Evolutionary conservation across 768 basidiomycete species (phyloP).

Genomic region (Hypholoma sublateritium): DNA sequence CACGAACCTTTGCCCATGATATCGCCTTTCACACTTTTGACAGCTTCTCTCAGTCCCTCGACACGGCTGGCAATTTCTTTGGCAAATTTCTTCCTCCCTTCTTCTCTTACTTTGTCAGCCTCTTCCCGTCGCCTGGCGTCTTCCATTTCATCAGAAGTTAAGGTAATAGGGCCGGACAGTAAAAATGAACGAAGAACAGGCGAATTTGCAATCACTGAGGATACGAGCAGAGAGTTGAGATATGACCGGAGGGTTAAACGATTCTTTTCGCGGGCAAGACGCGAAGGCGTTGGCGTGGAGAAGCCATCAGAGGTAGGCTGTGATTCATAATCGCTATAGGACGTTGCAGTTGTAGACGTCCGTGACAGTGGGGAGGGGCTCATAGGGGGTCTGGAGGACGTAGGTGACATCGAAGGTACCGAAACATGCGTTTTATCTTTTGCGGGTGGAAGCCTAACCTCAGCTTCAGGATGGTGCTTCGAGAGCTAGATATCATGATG

Average conservation of each 20-base stretch:
- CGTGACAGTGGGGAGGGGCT: slow-evolving; percentile 14
- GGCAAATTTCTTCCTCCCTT: slow-evolving; percentile 83
- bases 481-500: slow-evolving; percentile 56
- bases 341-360: slow-evolving; percentile 15
- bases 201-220: slow-evolving; percentile 75
- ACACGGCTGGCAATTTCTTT: slow-evolving; percentile 85
- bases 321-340: slow-evolving; percentile 10
- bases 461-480: slow-evolving; percentile 80
- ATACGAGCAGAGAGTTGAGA: slow-evolving; percentile 75
- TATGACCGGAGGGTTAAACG: slow-evolving; percentile 91
- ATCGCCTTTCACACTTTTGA: slow-evolving; percentile 90
- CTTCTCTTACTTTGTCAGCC: slow-evolving; percentile 84
- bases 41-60: slow-evolving; percentile 78
- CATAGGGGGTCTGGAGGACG: slow-evolving; percentile 20
- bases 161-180: slow-evolving; percentile 66
- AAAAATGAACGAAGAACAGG: slow-evolving; percentile 88
- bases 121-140: slow-evolving; percentile 84
- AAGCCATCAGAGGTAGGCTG: slow-evolving; percentile 8
- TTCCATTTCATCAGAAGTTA: slow-evolving; percentile 71
- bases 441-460: slow-evolving; percentile 78
- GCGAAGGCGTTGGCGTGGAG: slow-evolving; percentile 30
- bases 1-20: slow-evolving; percentile 77
- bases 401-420: slow-evolving; percentile 37
- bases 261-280: slow-evolving; percentile 90
- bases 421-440: slow-evolving; percentile 83